phyloP scores from a whole-genome alignment of 2,329 filamentous ascomycete genomes.

The Hypoxylon sp. region DNA sequence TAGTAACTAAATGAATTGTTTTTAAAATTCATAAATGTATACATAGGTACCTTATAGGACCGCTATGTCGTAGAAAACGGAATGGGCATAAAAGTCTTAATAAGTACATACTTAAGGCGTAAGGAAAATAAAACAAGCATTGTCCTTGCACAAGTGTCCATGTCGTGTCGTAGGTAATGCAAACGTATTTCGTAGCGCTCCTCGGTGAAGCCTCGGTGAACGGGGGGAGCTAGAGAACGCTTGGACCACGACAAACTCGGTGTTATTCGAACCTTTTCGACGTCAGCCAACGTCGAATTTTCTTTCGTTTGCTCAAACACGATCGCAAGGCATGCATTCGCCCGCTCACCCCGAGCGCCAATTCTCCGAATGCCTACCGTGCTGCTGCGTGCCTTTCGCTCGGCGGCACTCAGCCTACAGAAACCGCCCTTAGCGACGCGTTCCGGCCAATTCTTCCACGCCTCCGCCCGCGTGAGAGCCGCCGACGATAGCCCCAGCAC shows the following conservation, averaged over 20 bases:
- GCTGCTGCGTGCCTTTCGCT: constrained; percentile 53
- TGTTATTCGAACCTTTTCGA: no score
- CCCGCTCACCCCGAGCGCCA: constrained; percentile 53
- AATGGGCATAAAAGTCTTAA: background rate
- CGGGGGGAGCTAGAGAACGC: constrained; percentile 16
- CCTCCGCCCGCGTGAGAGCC: constrained; percentile 40
- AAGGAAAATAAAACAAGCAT: no score
- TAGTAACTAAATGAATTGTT: background rate
- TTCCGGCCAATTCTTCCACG: constrained; percentile 47
- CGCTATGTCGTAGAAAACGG: background rate
- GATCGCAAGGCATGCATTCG: constrained; percentile 51
- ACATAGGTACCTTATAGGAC: constrained; percentile 1
- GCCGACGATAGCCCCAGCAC: constrained; percentile 40
- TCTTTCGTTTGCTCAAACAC: constrained; percentile 14
- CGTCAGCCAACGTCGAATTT: constrained; percentile 31
- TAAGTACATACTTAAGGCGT: background rate
- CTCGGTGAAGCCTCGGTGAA: constrained; percentile 15
- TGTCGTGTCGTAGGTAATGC: background rate
- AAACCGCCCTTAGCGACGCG: constrained; percentile 37
- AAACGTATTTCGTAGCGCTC: background rate
- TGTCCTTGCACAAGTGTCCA: no score
- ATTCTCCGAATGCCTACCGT: constrained; percentile 54
- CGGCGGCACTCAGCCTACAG: constrained; percentile 46
- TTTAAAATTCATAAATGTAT: background rate
- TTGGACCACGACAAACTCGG: constrained; percentile 37